phyloP scores from a whole-genome alignment of 768 basidiomycete species.

The Xerocomus brunneocitrinus region DNA sequence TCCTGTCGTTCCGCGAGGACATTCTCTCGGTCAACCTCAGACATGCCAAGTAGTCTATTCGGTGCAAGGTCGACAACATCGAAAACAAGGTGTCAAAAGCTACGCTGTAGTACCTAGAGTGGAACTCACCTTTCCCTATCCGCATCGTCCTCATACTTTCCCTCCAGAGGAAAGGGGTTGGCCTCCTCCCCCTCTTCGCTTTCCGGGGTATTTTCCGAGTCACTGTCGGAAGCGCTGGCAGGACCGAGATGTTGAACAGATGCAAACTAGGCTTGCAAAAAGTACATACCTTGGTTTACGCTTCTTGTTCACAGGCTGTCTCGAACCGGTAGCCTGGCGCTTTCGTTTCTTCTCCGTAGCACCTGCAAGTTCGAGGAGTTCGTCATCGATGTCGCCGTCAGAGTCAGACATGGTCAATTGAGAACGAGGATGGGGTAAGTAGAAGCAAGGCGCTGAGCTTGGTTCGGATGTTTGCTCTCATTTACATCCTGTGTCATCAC shows the following conservation, averaged over 20 bases:
- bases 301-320: constrained; percentile 52
- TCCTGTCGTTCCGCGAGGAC: constrained; percentile 79
- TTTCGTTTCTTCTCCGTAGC: constrained; percentile 65
- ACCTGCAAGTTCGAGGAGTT: constrained; percentile 78
- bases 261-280: constrained; percentile 2
- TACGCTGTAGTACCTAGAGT: constrained; percentile 23
- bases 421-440: background rate
- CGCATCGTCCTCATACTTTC: constrained; percentile 80
- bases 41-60: constrained; percentile 67
- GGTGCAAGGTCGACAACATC: constrained; percentile 1
- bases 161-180: constrained; percentile 87
- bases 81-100: constrained; percentile 23
- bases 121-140: constrained; percentile 74
- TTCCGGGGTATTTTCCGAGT: constrained; percentile 54
- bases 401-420: constrained; percentile 42
- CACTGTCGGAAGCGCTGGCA: constrained; percentile 37
- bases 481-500: constrained; percentile 17
- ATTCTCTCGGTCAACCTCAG: constrained; percentile 87
- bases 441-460: constrained; percentile 1
- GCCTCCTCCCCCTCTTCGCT: constrained; percentile 55
- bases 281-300: constrained; percentile 65
- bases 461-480: constrained; percentile 14
- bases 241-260: constrained; percentile 3
- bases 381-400: constrained; percentile 55
- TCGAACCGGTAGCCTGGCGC: constrained; percentile 44